Evolutionary conservation across 495 filamentous ascomycete genomes (phyloP).

Genomic region (Astrothelium macrocarpum): DNA sequence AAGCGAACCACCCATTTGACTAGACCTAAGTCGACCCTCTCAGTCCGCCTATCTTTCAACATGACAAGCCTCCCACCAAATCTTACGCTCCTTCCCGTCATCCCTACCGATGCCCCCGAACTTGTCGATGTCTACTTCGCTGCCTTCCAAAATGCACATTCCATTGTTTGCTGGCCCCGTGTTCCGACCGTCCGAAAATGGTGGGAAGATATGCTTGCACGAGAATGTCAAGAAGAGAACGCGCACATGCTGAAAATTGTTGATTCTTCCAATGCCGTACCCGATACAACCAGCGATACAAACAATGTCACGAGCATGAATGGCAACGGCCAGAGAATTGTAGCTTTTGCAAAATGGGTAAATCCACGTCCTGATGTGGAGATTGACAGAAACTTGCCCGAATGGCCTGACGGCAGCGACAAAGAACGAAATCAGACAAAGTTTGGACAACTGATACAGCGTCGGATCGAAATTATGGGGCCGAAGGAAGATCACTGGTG

Average conservation of each 20-base stretch:
- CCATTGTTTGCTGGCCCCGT: slow-evolving; percentile 18
- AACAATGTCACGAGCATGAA: background rate
- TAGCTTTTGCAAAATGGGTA: slow-evolving; percentile 11
- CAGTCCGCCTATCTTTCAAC: no score
- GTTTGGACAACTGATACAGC: slow-evolving; percentile 16
- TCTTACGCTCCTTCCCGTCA: slow-evolving; percentile 12
- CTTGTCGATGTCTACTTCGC: slow-evolving; percentile 18
- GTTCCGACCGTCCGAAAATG: slow-evolving; percentile 14
- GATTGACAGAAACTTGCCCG: slow-evolving; percentile 11
- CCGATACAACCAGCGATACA: background rate
- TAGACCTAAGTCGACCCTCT: no score
- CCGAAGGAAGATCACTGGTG: slow-evolving; percentile 16
- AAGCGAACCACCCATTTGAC: no score
- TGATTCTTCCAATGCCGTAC: background rate
- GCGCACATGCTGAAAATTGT: slow-evolving; percentile 14
- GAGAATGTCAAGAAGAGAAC: slow-evolving; percentile 13
- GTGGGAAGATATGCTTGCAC: slow-evolving; percentile 18
- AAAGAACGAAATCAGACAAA: slow-evolving; percentile 12
- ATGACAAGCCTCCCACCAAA: background rate
- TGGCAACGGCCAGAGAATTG: slow-evolving; percentile 1
- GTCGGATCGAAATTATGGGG: slow-evolving; percentile 12
- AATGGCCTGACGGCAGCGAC: slow-evolving; percentile 19
- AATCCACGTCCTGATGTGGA: slow-evolving; percentile 5
- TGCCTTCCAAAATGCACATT: slow-evolving; percentile 21
- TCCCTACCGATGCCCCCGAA: background rate